phyloP scores from a whole-genome alignment of 2,329 filamentous ascomycete genomes.

The Lasiodiplodia citricola region DNA sequence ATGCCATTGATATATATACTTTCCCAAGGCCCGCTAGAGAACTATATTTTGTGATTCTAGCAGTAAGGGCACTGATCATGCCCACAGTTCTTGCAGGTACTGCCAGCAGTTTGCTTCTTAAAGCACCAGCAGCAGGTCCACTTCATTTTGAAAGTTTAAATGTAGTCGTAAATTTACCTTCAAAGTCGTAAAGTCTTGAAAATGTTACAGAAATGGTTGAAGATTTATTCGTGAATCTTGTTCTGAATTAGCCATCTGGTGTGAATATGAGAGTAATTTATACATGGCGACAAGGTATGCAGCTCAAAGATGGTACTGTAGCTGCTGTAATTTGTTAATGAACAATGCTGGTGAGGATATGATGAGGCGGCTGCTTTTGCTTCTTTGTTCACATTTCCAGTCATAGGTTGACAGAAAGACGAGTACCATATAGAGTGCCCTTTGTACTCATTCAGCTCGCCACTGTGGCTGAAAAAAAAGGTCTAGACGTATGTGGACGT shows the following conservation, averaged over 20 bases:
- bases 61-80: background rate
- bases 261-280: background rate
- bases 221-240: background rate
- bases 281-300: background rate
- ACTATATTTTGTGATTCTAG: background rate
- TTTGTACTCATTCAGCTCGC: background rate
- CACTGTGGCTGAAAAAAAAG: background rate
- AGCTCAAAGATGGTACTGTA: background rate
- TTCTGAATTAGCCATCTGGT: background rate
- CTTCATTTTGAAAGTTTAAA: background rate
- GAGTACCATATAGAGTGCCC: background rate
- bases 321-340: background rate
- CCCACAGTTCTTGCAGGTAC: background rate
- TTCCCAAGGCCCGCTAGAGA: background rate
- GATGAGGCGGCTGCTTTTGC: background rate
- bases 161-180: background rate
- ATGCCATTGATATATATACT: too few species aligned
- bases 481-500: background rate
- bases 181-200: background rate
- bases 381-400: background rate
- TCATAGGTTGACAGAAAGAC: background rate
- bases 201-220: background rate
- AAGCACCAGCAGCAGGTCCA: conserved; percentile 18
- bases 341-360: background rate
- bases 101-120: background rate